Conservation (phyloP, 2,329 filamentous ascomycete species). For the Aquanectria penicillioides region DNA sequence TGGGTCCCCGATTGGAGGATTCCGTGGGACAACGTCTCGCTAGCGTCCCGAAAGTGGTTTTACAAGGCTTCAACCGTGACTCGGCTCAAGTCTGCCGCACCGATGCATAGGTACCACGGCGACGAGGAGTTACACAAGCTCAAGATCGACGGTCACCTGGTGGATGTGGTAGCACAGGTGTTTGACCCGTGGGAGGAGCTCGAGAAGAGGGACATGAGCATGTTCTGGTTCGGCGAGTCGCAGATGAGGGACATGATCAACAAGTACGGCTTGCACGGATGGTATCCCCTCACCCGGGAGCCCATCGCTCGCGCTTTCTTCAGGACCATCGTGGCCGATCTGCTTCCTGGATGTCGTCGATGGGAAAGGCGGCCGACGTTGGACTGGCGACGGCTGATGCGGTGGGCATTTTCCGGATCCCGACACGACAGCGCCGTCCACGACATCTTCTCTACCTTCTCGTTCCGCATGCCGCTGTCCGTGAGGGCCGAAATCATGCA, state of each 20-base stretch:
- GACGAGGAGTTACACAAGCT: conserved; percentile 8
- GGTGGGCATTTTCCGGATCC: neutral
- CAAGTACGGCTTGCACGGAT: conserved; percentile 1
- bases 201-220: neutral
- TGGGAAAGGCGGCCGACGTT: conserved; percentile 10
- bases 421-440: neutral
- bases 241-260: neutral
- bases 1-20: conserved; percentile 11
- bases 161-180: conserved; percentile 1
- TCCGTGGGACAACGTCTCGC: conserved; percentile 5
- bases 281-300: conserved; percentile 5
- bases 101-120: neutral
- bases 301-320: conserved; percentile 5
- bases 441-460: neutral
- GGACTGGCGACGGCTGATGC: conserved; percentile 7
- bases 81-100: neutral
- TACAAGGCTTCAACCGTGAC: neutral
- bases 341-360: conserved; percentile 1
- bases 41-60: conserved; percentile 8
- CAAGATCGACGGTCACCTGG: conserved; percentile 4
- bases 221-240: conserved; percentile 3
- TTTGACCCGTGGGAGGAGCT: conserved; percentile 14
- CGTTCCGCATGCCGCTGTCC: neutral
- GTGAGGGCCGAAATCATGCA: conserved; percentile 7
- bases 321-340: conserved; percentile 5